Evolutionary conservation across 495 filamentous ascomycete species (phyloP), one percentile per base, ranked within the genome.

Genomic region (Penicillium dipodomyicola): DNA sequence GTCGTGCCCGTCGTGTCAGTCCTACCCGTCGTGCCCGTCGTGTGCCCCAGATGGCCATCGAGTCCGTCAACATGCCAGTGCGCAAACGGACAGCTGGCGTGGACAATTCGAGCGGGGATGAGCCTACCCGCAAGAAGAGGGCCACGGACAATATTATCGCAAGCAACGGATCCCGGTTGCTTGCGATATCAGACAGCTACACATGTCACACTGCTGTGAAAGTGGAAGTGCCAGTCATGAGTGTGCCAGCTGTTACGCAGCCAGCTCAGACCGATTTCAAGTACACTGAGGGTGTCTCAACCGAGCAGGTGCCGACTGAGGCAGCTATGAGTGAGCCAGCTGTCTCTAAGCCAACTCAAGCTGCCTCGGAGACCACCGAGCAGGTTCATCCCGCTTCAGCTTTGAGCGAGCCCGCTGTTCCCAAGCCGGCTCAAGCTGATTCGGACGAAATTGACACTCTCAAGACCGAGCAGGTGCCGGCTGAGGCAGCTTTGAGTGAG

Each of bases 211-310:
- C n/a, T 22, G 29, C 17, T n/a, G n/a, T 29, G 25, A 25, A 19
- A 9, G n/a, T 29, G 25, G n/a, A 19, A 9, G 17, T 23, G 32
- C 17, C 32, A 50, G 47, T 22, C 1, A 9, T 49, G 47, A 49
- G 47, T 23, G 47, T 48, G 45, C 19, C 32, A 11, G 20, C 48
- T 50, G 29, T 23, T 25, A n/a, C 48, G 5, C 10, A 50, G 48
- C 48, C 43, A 29, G 15, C 23, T 46, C 43, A 4, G 9, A n/a
- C 15, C 23, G 23, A 25, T 25, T 25, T 25, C 23, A 4, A 25
- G 23, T 5, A 6, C 23, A 25, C 4, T n/a, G 14, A n/a, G 15
- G 14, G n/a, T 37, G 33, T 37, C 6, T n/a, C 14, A 15, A 37
- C 33, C 6, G 33, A 37, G 33, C 14, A 37, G 45, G 45, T 47